Evolutionary conservation across 352 stramenopile species (phyloP).

Genomic region (Phytophthora ohioensis): DNA sequence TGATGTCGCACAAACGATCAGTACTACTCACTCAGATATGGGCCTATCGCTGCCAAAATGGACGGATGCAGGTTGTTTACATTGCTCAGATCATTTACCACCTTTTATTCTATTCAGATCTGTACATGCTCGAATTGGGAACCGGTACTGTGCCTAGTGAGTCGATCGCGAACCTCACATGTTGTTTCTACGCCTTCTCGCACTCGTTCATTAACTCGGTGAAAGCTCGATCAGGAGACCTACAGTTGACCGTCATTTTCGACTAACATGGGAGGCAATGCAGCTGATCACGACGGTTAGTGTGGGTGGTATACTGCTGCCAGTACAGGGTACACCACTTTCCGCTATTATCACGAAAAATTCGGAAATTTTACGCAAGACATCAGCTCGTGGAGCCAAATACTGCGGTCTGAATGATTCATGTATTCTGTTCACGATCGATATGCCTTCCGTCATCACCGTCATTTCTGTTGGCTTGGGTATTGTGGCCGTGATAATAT

Average conservation of each 20-base stretch:
- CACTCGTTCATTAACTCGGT: slow-evolving; percentile 27
- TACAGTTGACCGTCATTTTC: slow-evolving; percentile 29
- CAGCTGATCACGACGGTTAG: slow-evolving; percentile 15
- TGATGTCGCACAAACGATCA: slow-evolving; percentile 37
- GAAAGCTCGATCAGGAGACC: slow-evolving; percentile 24
- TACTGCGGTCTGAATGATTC: slow-evolving; percentile 31
- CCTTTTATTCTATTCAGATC: slow-evolving; percentile 27
- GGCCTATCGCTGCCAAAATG: slow-evolving; percentile 13
- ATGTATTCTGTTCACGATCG: slow-evolving; percentile 25
- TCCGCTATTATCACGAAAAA: slow-evolving; percentile 18
- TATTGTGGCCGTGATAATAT: slow-evolving; percentile 8
- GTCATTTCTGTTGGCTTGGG: slow-evolving; percentile 11
- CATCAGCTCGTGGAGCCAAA: slow-evolving; percentile 14
- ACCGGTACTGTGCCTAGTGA: slow-evolving; percentile 35
- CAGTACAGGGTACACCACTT: slow-evolving; percentile 6
- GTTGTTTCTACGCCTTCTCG: slow-evolving; percentile 33
- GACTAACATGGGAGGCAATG: slow-evolving; percentile 31
- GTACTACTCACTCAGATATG: slow-evolving; percentile 43
- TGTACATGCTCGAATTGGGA: slow-evolving; percentile 29
- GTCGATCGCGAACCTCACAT: slow-evolving; percentile 30
- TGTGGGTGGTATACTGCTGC: slow-evolving; percentile 2
- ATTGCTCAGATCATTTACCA: slow-evolving; percentile 35
- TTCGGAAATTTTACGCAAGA: slow-evolving; percentile 7
- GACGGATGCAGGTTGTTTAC: slow-evolving; percentile 34
- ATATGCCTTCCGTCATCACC: slow-evolving; percentile 5